Conservation (phyloP, 805 yeast genomes). For the Candida sakaeoensis region DNA sequence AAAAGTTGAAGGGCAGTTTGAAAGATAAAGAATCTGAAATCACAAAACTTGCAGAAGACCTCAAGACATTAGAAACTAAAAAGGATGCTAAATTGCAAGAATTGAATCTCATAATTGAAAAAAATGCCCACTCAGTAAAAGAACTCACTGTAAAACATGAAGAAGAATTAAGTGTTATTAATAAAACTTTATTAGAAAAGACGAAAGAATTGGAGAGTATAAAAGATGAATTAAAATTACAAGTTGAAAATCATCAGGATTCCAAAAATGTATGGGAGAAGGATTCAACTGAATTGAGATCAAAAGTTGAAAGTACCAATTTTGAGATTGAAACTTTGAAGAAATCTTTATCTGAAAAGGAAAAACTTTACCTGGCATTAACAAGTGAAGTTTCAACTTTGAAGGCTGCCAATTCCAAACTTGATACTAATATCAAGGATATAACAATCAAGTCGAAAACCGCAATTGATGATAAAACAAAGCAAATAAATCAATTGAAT, state of each 20-base stretch:
- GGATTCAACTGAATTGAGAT: not conserved
- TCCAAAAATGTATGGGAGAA: not conserved
- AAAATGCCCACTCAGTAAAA: too few species aligned
- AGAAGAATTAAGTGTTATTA: not conserved
- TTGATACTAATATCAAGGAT: constrained; percentile 2
- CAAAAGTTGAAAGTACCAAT: not conserved
- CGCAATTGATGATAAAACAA: constrained; percentile 13
- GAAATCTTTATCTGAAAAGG: constrained; percentile 1
- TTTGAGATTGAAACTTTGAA: not conserved
- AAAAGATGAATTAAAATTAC: not conserved
- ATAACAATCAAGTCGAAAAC: constrained; percentile 7
- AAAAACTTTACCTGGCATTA: not conserved
- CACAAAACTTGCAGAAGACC: not conserved
- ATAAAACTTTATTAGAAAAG: not conserved
- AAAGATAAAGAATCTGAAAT: not conserved
- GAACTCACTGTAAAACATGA: not conserved
- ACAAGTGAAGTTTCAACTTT: not conserved
- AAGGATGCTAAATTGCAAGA: not conserved
- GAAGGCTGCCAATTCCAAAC: not conserved
- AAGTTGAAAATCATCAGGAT: not conserved
- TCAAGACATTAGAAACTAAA: not conserved
- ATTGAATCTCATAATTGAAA: not conserved
- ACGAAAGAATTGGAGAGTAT: not conserved
- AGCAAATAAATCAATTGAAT: constrained; percentile 15
- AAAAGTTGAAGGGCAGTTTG: constrained; percentile 10